Evolutionary conservation across 257 asterid genomes (phyloP), one percentile per base, ranked within the genome.

Genomic region (Jacaranda mimosifolia): DNA sequence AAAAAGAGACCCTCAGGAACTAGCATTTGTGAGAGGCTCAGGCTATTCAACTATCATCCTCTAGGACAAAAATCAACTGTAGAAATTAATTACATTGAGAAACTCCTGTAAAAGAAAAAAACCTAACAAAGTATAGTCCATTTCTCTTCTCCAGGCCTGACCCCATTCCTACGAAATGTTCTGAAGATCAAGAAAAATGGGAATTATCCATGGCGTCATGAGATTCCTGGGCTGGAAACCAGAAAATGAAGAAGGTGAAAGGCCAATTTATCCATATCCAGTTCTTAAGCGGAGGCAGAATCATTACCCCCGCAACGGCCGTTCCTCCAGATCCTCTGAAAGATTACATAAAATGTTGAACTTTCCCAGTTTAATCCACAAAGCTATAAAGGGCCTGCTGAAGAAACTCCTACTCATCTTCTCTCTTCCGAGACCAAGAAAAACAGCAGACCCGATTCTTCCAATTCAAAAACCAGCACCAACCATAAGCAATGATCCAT

Each of bases 101-200:
- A 26, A 59, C 32, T 26, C 2, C 32, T 26, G 32, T 2, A 26
- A 26, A 26, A 26, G 32, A 26, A 26, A 26, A n/a, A 26, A 26
- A 26, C 32, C 32, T 26, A 26, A 26, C 32, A 2, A 26, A 26
- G 32, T 26, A 6, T 17, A 56, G 35, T 18, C 17, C 35, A 18
- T 60, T 60, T 60, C 66, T 21, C 42, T 60, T 35, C n/a, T 18
- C 14, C 63, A 57, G 35, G 63, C 38, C 63, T 57, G 63, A 7
- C 12, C 38, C 63, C 46, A 14, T 11, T 64, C 46, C 70, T 7
- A 32, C 2, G 63, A 69, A 35, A 63, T 40, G 14, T 14, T 73
- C 60, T 73, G 60, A 73, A 49, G 9, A 5, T 5, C 36, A 55
- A 39, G 69, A 35, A 35, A 57, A 60, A 77, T 77, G 81, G 81